Base-by-base conservation (phyloP, 257 asterid genomes). In the Knoxia roxburghii region DNA sequence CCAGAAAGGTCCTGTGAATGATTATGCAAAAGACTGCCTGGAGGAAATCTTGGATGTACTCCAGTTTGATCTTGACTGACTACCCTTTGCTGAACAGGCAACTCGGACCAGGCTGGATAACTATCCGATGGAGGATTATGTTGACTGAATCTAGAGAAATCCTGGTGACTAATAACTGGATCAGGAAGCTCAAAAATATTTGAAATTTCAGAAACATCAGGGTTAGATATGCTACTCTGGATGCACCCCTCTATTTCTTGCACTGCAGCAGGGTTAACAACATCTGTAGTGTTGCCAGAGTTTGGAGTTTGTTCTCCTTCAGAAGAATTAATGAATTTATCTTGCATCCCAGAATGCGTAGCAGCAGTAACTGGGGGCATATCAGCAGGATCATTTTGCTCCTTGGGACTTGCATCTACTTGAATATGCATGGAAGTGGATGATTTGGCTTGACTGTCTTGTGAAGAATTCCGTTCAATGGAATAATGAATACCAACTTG, bases 11-110 rank as follows among this genome's bases (percentile, higher is more conserved):
- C 55, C 39, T 33, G 24, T 41, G 73, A 23, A 68, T 58, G 4
- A 18, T 29, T 37, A 41, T 11, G 40, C 65, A 64, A 32, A 41
- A 32, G 62, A 61, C 32, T 20, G 51, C 37, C 14, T 1, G 54
- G 14, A 15, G 85, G 23, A 68, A 56, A 66, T 81, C 89, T 80
- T 48, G 87, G 72, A 70, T 70, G 79, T 71, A 85, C 87, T 54
- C 88, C 86, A 68, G 93, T 93, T 80, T 89, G 98, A 73, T 89
- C 89, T 76, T 92, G 98, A 75, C 97, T 92, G 68, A 89, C 77
- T 78, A 89, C 70, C 96, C 95, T 83, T 50, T 96, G 96, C 63
- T 89, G 98, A 78, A 92, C 60, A 79, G 97, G 96, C 30, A 92
- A 80, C 65, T 89, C 97, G 95, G 95, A 83, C 70, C 77, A 78